Evolutionary conservation across 176 grass and related monocot species (phyloP).

Genomic region (Otatea glauca): DNA sequence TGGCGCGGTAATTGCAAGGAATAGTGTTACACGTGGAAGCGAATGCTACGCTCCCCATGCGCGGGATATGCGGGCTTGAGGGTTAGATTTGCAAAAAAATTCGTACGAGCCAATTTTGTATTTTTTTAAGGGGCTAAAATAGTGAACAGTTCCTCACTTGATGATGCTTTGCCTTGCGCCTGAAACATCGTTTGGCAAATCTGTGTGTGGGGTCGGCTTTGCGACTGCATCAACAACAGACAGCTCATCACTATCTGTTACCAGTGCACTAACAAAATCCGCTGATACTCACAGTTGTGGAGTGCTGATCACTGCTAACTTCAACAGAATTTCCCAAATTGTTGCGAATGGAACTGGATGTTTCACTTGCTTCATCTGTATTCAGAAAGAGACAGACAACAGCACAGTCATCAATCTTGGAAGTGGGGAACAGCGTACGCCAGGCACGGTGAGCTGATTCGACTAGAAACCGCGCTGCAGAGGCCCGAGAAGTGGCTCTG

Average conservation of each 20-base stretch:
- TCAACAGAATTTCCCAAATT: conserved; percentile 43
- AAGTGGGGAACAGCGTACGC: conserved; percentile 70
- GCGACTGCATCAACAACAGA: conserved; percentile 35
- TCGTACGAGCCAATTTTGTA: too few species aligned
- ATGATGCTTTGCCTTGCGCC: too few species aligned
- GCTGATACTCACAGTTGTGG: conserved; percentile 14
- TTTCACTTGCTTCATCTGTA: conserved; percentile 38
- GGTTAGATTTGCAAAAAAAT: too few species aligned
- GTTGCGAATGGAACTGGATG: conserved; percentile 39
- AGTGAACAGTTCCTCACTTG: too few species aligned
- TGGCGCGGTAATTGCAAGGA: too few species aligned
- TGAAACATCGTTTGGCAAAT: conserved; percentile 25
- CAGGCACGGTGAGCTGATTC: conserved; percentile 71
- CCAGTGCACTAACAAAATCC: conserved; percentile 26
- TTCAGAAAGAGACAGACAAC: conserved; percentile 83
- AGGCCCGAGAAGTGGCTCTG: conserved; percentile 52
- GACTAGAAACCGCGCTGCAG: conserved; percentile 62
- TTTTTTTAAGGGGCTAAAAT: too few species aligned
- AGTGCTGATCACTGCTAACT: conserved; percentile 27
- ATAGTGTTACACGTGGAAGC: too few species aligned
- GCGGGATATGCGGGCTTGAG: too few species aligned
- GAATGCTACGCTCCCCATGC: too few species aligned
- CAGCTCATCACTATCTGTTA: conserved; percentile 29
- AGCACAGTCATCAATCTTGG: conserved; percentile 80
- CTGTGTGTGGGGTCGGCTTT: conserved; percentile 8